Percentiles rank a stretch among this genome's conserved stretches.
phyloP scores from a whole-genome alignment of 306 rosid species.

The Cicer bijugum region DNA sequence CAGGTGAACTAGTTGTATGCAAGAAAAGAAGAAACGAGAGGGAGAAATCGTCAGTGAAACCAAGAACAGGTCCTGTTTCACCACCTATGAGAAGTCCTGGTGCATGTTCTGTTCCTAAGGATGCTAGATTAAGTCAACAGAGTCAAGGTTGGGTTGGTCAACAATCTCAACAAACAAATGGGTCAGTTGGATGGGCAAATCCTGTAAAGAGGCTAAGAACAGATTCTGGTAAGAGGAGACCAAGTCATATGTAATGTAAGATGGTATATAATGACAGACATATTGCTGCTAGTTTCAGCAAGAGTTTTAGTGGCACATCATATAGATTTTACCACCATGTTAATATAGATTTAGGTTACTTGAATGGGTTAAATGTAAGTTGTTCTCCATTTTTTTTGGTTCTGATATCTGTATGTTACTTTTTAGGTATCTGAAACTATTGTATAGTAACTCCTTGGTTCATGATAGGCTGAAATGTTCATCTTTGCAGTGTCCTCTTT shows the following conservation, averaged over 20 bases:
- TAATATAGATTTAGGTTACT: slow-evolving; percentile 57
- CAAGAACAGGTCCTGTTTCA: slow-evolving; percentile 77
- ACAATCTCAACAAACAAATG: slow-evolving; percentile 64
- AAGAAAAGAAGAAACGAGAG: slow-evolving; percentile 97
- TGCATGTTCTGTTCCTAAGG: slow-evolving; percentile 59
- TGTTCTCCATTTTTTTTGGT: slow-evolving; percentile 42
- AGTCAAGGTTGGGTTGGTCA: slow-evolving; percentile 70
- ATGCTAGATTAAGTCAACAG: slow-evolving; percentile 65
- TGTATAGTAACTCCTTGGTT: slow-evolving; percentile 59
- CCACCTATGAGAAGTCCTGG: slow-evolving; percentile 76
- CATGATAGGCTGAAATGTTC: slow-evolving; percentile 37
- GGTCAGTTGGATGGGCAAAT: slow-evolving; percentile 91
- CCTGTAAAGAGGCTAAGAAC: slow-evolving; percentile 94
- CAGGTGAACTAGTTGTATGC: slow-evolving; percentile 95
- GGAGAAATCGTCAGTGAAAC: slow-evolving; percentile 72
- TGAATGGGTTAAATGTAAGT: slow-evolving; percentile 44
- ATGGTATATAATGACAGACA: slow-evolving; percentile 47
- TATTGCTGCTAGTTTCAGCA: slow-evolving; percentile 48
- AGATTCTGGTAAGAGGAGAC: slow-evolving; percentile 95
- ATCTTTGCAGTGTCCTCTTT: slow-evolving; percentile 20
- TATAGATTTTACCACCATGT: slow-evolving; percentile 55
- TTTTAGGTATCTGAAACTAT: slow-evolving; percentile 46
- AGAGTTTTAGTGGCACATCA: slow-evolving; percentile 51
- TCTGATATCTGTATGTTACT: slow-evolving; percentile 41
- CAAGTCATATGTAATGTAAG: slow-evolving; percentile 74